Evolutionary conservation across 306 rosid species (phyloP).

Genomic region (Delonix regia): DNA sequence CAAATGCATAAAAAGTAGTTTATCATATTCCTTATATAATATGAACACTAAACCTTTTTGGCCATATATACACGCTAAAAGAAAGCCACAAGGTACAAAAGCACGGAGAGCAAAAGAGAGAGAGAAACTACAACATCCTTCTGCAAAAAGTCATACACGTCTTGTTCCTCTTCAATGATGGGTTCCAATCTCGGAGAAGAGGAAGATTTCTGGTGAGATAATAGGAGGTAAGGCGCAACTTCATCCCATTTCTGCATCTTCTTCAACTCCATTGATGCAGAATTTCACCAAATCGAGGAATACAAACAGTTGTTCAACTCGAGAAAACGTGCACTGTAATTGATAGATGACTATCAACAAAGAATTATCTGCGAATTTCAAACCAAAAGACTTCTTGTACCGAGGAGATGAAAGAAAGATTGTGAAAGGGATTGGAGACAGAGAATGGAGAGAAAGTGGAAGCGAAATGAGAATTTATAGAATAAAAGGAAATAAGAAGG

Average conservation of each 20-base stretch:
- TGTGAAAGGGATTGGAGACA: not conserved
- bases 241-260: slow-evolving; percentile 19
- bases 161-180: slow-evolving; percentile 38
- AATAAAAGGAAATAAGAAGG: not conserved
- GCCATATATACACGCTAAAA: not conserved
- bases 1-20: not conserved
- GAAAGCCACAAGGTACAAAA: not conserved
- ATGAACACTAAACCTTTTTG: no score
- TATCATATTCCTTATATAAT: not conserved
- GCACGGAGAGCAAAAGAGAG: slow-evolving; percentile 31
- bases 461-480: not conserved
- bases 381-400: no score
- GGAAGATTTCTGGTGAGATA: slow-evolving; percentile 17
- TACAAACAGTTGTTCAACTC: no score
- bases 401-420: no score
- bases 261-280: not conserved
- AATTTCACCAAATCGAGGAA: not conserved
- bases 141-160: slow-evolving; percentile 8
- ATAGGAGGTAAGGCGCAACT: slow-evolving; percentile 34
- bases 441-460: not conserved
- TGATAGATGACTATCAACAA: no score
- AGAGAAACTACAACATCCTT: slow-evolving; percentile 28
- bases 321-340: no score
- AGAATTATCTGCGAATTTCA: no score
- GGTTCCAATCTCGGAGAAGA: slow-evolving; percentile 31